A percentile compares a stretch with the other conserved stretches of the same genome.
These are phyloP conservation scores for Populus hybrid DNA, from an alignment of 441 rosid species.

Conservation along the genomic window DNA sequence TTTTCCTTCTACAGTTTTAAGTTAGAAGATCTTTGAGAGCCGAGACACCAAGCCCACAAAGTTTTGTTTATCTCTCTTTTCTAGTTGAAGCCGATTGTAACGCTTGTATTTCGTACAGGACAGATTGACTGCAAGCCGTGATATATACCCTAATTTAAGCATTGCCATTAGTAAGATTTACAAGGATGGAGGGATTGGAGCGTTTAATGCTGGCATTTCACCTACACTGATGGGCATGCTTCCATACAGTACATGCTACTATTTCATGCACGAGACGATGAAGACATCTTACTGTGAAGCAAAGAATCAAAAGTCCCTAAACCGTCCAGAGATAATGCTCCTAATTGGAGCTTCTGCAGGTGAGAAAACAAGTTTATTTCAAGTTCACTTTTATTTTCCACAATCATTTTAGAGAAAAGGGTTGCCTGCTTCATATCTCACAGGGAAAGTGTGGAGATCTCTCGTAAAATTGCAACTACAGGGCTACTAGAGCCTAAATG, in stretches of 20 bases:
- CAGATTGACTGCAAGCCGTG: slow-evolving; percentile 84
- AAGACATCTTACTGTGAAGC: slow-evolving; percentile 71
- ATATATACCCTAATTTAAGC: slow-evolving; percentile 70
- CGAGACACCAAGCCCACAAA: not conserved
- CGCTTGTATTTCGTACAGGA: slow-evolving; percentile 51
- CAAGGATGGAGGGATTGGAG: slow-evolving; percentile 77
- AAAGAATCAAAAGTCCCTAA: slow-evolving; percentile 73
- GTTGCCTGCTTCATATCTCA: not conserved
- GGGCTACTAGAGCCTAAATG: not conserved
- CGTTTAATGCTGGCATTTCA: slow-evolving; percentile 77
- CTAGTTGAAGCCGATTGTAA: slow-evolving; percentile 8
- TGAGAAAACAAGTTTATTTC: slow-evolving; percentile 19
- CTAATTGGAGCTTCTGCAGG: slow-evolving; percentile 85
- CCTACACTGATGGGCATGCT: slow-evolving; percentile 97
- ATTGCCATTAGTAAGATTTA: slow-evolving; percentile 75
- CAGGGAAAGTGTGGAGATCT: not conserved
- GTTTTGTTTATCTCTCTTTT: not conserved
- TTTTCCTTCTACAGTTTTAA: not conserved
- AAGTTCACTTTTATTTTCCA: not conserved
- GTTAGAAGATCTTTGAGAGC: not conserved
- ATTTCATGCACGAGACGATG: slow-evolving; percentile 83
- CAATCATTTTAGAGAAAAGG: not conserved
- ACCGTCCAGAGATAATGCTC: slow-evolving; percentile 91
- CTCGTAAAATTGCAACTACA: not conserved
- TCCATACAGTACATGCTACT: slow-evolving; percentile 96